phyloP scores from a whole-genome alignment of 2,329 filamentous ascomycete genomes.

The Aspergillus niger region DNA sequence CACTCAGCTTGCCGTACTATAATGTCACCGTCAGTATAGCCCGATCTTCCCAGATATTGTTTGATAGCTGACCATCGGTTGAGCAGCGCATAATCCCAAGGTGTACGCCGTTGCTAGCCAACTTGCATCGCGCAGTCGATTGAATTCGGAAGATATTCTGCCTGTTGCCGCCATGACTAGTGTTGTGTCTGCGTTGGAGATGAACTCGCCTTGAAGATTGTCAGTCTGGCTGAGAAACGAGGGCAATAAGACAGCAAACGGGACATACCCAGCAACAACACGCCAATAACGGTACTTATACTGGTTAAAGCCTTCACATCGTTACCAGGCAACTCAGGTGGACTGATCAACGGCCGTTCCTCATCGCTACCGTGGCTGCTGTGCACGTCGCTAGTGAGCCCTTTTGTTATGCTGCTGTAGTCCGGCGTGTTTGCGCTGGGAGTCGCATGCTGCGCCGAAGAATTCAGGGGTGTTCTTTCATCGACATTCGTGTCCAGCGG shows the following conservation, averaged over 20 bases:
- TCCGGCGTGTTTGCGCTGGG: neutral
- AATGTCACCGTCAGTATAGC: slow-evolving; percentile 13
- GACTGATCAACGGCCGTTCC: slow-evolving; percentile 1
- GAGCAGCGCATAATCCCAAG: slow-evolving; percentile 54
- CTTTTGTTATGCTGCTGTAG: slow-evolving; percentile 10
- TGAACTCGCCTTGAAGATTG: slow-evolving; percentile 57
- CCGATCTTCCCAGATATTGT: neutral
- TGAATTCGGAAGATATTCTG: slow-evolving; percentile 63
- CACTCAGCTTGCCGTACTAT: slow-evolving; percentile 58
- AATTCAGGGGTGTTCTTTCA: slow-evolving; percentile 4
- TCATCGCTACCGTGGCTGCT: slow-evolving; percentile 7
- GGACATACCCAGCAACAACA: slow-evolving; percentile 33
- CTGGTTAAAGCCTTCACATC: slow-evolving; percentile 16
- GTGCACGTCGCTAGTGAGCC: neutral
- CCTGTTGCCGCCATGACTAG: slow-evolving; percentile 68
- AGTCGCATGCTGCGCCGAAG: neutral
- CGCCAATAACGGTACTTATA: slow-evolving; percentile 30
- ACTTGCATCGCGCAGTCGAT: slow-evolving; percentile 57
- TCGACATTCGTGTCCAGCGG: neutral
- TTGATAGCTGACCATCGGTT: slow-evolving; percentile 50
- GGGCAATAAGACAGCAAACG: neutral
- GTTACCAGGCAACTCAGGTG: neutral
- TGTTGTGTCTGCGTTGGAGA: slow-evolving; percentile 65
- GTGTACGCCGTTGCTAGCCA: slow-evolving; percentile 60
- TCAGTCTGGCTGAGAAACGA: neutral